Evolutionary conservation across 257 asterid genomes (phyloP), one percentile per base, ranked within the genome.

Genomic region (Solanum ossicruentum): DNA sequence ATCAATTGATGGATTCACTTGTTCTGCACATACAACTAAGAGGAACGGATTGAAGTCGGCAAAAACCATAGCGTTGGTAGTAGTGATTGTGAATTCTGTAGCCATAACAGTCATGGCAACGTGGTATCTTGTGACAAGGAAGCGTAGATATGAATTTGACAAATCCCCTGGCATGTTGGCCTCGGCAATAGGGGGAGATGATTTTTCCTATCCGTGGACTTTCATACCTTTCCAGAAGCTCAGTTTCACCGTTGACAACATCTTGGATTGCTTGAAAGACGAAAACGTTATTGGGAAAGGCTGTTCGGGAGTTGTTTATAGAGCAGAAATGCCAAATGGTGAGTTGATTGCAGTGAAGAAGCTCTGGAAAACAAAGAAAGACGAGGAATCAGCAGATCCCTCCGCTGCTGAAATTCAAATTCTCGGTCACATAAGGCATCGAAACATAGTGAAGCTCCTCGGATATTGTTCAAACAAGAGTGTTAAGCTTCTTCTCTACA

Each of bases 381-480:
- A 91, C 61, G 95, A 80, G 43, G 90, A 94, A 23, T 87, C 87
- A 0, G 57, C 93, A 1, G 99, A 93, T 86, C 92, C 95, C 2
- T 96, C 94, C 73, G 95, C 98, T 11, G 98, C 98, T 60, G 99
- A 96, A 83, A 93, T 96, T 87, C 98, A 96, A 85, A 96, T 91
- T 23, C 98, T 96, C 2, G 98, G 99, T 58, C 98, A 94, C 85
- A 96, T 96, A 83, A 91, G 97, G 93, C 99, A 96, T 83, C 89
- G 98, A 82, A 96, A 96, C 83, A 96, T 96, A 51, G 95, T 96
- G 86, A 96, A 92, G 85, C 88, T 96, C 32, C 82, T 96, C 3
- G 99, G 99, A 2, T 96, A 96, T 82, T 94, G 98, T 66, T 94
- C 97, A 12, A 96, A 96, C 77, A 93, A 71, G 92, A 92, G 97